Evolutionary conservation across 495 filamentous ascomycete species (phyloP), one percentile per base, ranked within the genome.

Genomic region (Penicillium paradoxum): DNA sequence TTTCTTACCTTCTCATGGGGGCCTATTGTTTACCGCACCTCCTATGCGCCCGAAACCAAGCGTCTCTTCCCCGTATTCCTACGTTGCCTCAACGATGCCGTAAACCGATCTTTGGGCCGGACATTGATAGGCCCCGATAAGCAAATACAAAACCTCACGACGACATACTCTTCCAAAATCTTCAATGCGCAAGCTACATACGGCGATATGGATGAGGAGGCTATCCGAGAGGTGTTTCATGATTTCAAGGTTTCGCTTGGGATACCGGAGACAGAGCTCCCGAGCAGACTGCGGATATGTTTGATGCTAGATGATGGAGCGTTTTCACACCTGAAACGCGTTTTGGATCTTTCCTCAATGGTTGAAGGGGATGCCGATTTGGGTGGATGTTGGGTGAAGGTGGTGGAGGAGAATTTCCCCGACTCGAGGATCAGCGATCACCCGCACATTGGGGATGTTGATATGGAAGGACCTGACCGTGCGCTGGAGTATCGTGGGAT

Each of bases 341-440:
- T 55, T 24, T 22, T 58, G 21, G 49, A 60, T 37, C 10, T 18
- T n/a, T 52, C 53, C 18, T 34, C 39, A 5, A 40, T 43, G 47
- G 25, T 13, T 5, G 54, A 47, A 10, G 47, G 49, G 14, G 47
- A 48, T 34, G 21, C 51, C 7, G 50, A 60, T 43, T 18, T 59
- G 14, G 45, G 34, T 4, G 22, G 40, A 27, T 63, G 61, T 43
- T 66, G 57, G 48, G 57, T 70, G 2, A 68, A 65, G 33, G 48
- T 67, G n/a, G 40, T 70, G 21, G 68, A 71, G 51, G 64, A 71
- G 30, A 71, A 68, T 49, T 71, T 64, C 21, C 68, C 65, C 4
- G 65, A 67, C 51, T 41, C 47, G 18, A 43, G 53, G 15, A 55
- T 57, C 15, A 48, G 38, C 9, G 56, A 64, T 21, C 50, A 41